Evolutionary conservation across 2,329 filamentous ascomycete species (phyloP).

Genomic region (Periconia digitata): DNA sequence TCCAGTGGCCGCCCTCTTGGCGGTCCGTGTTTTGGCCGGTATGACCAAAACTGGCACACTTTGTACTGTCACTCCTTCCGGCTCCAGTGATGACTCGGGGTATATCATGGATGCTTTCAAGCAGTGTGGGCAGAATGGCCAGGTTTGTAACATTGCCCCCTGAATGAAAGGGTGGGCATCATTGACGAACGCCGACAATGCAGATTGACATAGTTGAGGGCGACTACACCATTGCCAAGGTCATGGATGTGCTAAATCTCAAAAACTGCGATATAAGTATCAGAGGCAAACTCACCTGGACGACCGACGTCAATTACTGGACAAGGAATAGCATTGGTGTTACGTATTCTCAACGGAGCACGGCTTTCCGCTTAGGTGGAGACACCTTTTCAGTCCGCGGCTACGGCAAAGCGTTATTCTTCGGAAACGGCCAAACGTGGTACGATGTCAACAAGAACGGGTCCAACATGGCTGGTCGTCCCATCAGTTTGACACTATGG

Average conservation of each 20-base stretch:
- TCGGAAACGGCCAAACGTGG: slow-evolving; percentile 34
- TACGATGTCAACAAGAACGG: slow-evolving; percentile 45
- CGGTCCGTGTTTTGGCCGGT: slow-evolving; percentile 12
- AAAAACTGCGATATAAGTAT: slow-evolving; percentile 32
- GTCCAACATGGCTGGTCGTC: slow-evolving; percentile 49
- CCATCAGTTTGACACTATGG: slow-evolving; percentile 51
- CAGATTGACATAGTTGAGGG: slow-evolving; percentile 25
- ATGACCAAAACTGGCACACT: slow-evolving; percentile 26
- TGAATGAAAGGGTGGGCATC: not conserved
- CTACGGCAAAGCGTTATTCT: slow-evolving; percentile 27
- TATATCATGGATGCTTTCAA: slow-evolving; percentile 32
- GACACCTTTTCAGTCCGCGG: slow-evolving; percentile 25
- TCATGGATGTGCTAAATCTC: slow-evolving; percentile 28
- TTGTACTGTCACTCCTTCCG: slow-evolving; percentile 26
- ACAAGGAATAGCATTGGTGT: slow-evolving; percentile 21
- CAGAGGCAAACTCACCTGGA: slow-evolving; percentile 28
- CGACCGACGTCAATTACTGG: slow-evolving; percentile 31
- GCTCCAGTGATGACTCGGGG: slow-evolving; percentile 23
- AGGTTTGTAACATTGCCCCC: not conserved
- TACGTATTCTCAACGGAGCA: slow-evolving; percentile 23
- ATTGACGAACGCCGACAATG: too few species aligned
- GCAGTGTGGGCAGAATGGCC: slow-evolving; percentile 29
- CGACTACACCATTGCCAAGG: slow-evolving; percentile 29
- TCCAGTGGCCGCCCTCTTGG: slow-evolving; percentile 12
- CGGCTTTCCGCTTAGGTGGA: slow-evolving; percentile 27